Percentiles rank a stretch among this genome's conserved stretches.
Evolutionary conservation across 2,329 filamentous ascomycete genomes (phyloP).

Genomic region (Colletotrichum acutatum): DNA sequence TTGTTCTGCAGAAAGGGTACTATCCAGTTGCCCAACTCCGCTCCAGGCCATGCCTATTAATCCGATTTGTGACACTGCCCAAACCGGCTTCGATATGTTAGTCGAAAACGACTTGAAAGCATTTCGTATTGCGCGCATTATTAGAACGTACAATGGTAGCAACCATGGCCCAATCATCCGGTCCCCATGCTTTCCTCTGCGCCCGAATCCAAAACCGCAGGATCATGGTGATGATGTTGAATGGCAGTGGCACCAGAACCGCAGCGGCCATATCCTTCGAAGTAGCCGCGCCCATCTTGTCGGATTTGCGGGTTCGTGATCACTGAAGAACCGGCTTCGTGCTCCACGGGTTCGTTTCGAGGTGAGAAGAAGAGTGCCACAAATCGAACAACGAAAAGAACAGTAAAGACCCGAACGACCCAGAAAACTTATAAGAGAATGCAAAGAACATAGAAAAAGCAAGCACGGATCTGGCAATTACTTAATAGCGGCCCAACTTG

Average conservation of each 20-base stretch:
- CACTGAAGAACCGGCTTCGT: conserved; percentile 27
- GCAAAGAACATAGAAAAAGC: background rate
- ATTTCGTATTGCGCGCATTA: background rate
- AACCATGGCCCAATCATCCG: conserved; percentile 33
- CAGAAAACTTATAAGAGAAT: conserved; percentile 10
- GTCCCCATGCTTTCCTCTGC: conserved; percentile 32
- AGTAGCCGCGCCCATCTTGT: conserved; percentile 27
- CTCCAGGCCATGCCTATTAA: conserved; percentile 32
- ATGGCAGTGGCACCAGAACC: conserved; percentile 24
- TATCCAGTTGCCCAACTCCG: conserved; percentile 26
- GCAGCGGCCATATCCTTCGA: conserved; percentile 32
- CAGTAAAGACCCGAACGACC: background rate
- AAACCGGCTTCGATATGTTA: conserved; percentile 23
- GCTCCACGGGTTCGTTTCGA: background rate
- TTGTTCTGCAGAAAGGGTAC: conserved; percentile 17
- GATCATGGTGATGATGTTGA: conserved; percentile 13
- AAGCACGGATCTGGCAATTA: background rate
- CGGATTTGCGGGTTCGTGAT: background rate
- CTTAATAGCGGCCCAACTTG: conserved; percentile 17
- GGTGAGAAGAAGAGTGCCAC: background rate
- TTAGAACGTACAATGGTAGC: conserved; percentile 24
- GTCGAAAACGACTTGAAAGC: background rate
- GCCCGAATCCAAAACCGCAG: conserved; percentile 27
- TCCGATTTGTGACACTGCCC: conserved; percentile 15
- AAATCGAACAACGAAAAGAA: background rate